A percentile compares a stretch with the other conserved stretches of the same genome.
Evolutionary conservation across 495 filamentous ascomycete genomes (phyloP).

Genomic region (Venustampulla echinocandica): DNA sequence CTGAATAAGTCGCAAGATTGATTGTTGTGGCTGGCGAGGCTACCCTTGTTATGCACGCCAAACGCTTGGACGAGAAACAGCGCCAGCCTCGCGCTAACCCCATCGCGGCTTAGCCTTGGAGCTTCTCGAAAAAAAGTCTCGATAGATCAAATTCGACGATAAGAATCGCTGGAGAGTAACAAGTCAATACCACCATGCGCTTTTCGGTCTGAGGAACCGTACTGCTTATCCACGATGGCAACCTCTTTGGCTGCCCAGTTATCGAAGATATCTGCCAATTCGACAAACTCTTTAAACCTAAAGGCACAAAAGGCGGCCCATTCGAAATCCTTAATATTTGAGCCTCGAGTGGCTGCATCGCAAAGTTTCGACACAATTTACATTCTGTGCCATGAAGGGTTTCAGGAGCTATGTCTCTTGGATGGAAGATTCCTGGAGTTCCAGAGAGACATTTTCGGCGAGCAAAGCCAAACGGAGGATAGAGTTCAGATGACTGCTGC

Average conservation of each 20-base stretch:
- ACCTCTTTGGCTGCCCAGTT: slow-evolving; percentile 73
- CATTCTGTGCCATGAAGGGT: slow-evolving; percentile 77
- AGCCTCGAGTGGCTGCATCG: slow-evolving; percentile 64
- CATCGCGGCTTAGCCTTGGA: not conserved
- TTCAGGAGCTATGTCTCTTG: slow-evolving; percentile 77
- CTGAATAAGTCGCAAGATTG: too few relatives aligned
- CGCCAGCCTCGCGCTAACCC: not conserved
- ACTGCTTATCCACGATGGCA: slow-evolving; percentile 65
- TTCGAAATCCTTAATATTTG: slow-evolving; percentile 87
- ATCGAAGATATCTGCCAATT: slow-evolving; percentile 68
- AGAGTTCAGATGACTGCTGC: slow-evolving; percentile 69
- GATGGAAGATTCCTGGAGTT: slow-evolving; percentile 68
- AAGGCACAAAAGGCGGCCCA: slow-evolving; percentile 84
- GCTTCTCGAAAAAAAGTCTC: slow-evolving; percentile 5
- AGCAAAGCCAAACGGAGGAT: slow-evolving; percentile 82
- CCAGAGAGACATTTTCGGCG: slow-evolving; percentile 69
- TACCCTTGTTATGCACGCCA: too few relatives aligned
- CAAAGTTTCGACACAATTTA: slow-evolving; percentile 88
- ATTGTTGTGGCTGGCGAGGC: too few relatives aligned
- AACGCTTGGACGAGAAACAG: too few relatives aligned
- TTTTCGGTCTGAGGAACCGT: too few relatives aligned
- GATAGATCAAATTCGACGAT: not conserved
- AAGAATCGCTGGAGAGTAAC: not conserved
- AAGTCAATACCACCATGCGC: not conserved
- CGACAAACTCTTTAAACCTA: slow-evolving; percentile 71